Conservation (phyloP, 371 early-diverging fungal genomes). For the Syncephalastrum sp. region DNA sequence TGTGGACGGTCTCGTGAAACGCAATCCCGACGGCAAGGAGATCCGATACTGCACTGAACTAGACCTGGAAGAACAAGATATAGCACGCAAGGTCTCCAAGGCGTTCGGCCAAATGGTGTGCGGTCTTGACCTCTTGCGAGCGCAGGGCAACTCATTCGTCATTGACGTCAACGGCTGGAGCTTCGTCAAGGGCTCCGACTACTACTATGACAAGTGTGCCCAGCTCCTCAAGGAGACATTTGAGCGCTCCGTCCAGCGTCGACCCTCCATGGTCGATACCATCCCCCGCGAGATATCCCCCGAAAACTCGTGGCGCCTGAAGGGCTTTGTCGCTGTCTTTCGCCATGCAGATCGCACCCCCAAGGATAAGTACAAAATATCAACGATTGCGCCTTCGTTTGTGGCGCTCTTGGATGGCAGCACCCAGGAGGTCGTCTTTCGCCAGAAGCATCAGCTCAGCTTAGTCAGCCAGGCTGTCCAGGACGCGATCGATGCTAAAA, state of each 20-base stretch:
- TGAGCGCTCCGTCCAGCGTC: constrained; percentile 40
- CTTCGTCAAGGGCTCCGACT: constrained; percentile 96
- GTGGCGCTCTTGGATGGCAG: constrained; percentile 65
- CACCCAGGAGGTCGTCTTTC: constrained; percentile 80
- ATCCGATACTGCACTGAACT: constrained; percentile 89
- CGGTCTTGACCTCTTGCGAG: constrained; percentile 94
- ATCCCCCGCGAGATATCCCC: constrained; percentile 61
- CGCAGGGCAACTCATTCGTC: constrained; percentile 84
- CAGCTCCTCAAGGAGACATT: constrained; percentile 63
- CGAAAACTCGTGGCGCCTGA: constrained; percentile 89
- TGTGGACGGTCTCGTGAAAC: constrained; percentile 95
- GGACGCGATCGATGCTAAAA: constrained; percentile 50
- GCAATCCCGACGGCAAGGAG: constrained; percentile 98
- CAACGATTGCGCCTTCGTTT: constrained; percentile 65
- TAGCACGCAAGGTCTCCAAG: constrained; percentile 76
- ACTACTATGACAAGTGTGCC: constrained; percentile 92
- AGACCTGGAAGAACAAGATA: constrained; percentile 78
- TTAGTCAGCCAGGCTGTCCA: constrained; percentile 67
- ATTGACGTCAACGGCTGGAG: constrained; percentile 99
- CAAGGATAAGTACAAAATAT: constrained; percentile 93
- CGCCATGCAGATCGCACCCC: constrained; percentile 98
- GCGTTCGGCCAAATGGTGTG: constrained; percentile 95
- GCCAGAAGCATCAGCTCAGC: constrained; percentile 70
- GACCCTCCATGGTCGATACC: constrained; percentile 61
- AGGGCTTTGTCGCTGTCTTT: constrained; percentile 89